Evolutionary conservation across 2,329 filamentous ascomycete species (phyloP).

Genomic region (Penicillium sp.): DNA sequence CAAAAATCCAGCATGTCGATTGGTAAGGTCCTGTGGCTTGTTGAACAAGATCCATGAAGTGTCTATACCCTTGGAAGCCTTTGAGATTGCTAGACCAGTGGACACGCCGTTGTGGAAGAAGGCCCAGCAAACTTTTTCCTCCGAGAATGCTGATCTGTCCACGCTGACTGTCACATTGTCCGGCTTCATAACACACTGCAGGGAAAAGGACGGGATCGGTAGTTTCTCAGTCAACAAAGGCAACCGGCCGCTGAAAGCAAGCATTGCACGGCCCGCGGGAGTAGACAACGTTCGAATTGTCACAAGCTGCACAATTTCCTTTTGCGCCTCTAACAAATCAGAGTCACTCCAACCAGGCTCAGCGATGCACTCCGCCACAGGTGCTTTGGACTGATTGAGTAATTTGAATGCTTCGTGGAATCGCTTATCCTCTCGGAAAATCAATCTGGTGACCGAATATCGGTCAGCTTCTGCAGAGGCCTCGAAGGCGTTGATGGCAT

Average conservation of each 20-base stretch:
- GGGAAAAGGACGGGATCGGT: slow-evolving; percentile 83
- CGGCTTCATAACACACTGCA: slow-evolving; percentile 88
- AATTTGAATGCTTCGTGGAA: slow-evolving; percentile 81
- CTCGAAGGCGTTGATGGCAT: slow-evolving; percentile 61
- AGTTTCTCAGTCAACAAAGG: slow-evolving; percentile 92
- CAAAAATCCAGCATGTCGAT: slow-evolving; percentile 92
- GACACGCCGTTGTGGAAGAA: slow-evolving; percentile 97
- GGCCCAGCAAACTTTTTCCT: slow-evolving; percentile 97
- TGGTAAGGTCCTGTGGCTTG: slow-evolving; percentile 87
- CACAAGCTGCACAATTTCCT: slow-evolving; percentile 80
- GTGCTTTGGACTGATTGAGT: slow-evolving; percentile 79
- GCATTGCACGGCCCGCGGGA: slow-evolving; percentile 78
- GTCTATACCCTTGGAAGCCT: slow-evolving; percentile 86
- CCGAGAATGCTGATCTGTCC: slow-evolving; percentile 80
- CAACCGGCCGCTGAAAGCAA: slow-evolving; percentile 83
- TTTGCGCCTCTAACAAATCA: slow-evolving; percentile 86
- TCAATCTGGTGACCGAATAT: slow-evolving; percentile 75
- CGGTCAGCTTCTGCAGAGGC: slow-evolving; percentile 81
- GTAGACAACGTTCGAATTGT: slow-evolving; percentile 86
- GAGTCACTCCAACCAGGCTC: slow-evolving; percentile 79
- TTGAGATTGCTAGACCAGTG: slow-evolving; percentile 87
- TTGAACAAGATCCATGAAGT: slow-evolving; percentile 99
- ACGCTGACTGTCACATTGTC: slow-evolving; percentile 90
- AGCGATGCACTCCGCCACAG: slow-evolving; percentile 73
- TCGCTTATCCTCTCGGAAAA: slow-evolving; percentile 89